Base-by-base conservation (phyloP, 306 rosid species). In the Citrullus colocynthis region DNA sequence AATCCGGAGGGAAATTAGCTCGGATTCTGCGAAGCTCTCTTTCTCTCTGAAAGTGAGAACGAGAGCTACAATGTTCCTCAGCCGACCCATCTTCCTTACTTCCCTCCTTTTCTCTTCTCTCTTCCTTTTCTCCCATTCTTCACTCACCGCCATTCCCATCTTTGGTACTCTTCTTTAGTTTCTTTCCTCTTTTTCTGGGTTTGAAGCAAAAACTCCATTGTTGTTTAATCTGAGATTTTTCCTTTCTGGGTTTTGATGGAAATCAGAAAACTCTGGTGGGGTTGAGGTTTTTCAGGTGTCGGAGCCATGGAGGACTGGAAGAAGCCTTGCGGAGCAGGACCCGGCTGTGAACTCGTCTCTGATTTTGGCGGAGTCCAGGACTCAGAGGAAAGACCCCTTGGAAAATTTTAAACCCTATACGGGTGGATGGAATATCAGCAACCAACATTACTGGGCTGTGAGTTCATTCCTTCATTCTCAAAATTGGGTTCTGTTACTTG, bases 371-470 rank as follows among this genome's bases (percentile, higher is more conserved):
- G 60, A 61, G 58, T 55, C 54, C 28, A 85, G 93, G 81, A 89
- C 96, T 28, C 71, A 51, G 64, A 81, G 98, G 62, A 80, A 59
- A 63, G 95, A 91, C 84, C 81, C 90, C 13, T 81, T 85, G 12
- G 59, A 89, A 45, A n/a, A 67, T 49, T 90, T 84, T 18, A 44
- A 80, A 3, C 78, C 21, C 64, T 94, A 94, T 86, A 79, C 41
- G 32, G 93, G 95, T 15, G 98, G 96, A 54, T 94, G 97, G 97
- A 90, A 94, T 81, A 87, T 94, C 81, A 89, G 78, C 77, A 70
- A 87, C 67, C 0, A 0, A 4, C 78, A 87, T 78, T 94, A 94
- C 32, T 66, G 85, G 85, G 75, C 89, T 39, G 96, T 91, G 71
- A 88, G 90, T 85, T 58, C 37, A 52, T 54, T 62, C 20, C 16